Percentiles rank a stretch among this genome's conserved stretches.
phyloP scores from a whole-genome alignment of 352 stramenopile genomes.

The Thalassiosira mediterranea region DNA sequence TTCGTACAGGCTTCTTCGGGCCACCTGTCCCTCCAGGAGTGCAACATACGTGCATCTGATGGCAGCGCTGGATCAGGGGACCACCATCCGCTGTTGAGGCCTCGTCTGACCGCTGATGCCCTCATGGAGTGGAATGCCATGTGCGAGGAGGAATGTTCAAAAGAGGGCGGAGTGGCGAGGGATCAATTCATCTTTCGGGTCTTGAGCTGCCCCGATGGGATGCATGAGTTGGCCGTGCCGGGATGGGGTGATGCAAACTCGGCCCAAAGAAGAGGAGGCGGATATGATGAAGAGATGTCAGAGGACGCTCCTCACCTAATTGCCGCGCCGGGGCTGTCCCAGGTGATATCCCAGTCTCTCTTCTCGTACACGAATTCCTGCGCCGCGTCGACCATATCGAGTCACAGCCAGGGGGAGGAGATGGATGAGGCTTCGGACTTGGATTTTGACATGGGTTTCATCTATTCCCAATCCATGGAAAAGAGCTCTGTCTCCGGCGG shows the following conservation, averaged over 20 bases:
- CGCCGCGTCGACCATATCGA: constrained; percentile 25
- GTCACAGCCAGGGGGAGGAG: not conserved
- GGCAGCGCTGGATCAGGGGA: not conserved
- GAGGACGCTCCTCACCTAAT: constrained; percentile 8
- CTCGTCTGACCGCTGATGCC: constrained; percentile 25
- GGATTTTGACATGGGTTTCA: constrained; percentile 27
- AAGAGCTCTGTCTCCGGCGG: constrained; percentile 18
- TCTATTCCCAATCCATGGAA: not conserved
- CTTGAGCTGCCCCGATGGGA: constrained; percentile 18
- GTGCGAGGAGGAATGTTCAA: constrained; percentile 38
- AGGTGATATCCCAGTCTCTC: constrained; percentile 11
- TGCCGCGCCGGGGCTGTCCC: constrained; percentile 2
- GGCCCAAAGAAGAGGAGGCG: too few species aligned
- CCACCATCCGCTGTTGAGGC: not conserved
- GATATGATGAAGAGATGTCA: constrained; percentile 7
- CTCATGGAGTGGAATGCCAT: constrained; percentile 38
- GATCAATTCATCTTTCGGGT: constrained; percentile 31
- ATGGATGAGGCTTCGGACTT: constrained; percentile 9
- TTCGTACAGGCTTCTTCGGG: not conserved
- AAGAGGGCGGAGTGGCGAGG: too few species aligned
- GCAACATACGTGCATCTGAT: not conserved
- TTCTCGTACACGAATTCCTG: constrained; percentile 42
- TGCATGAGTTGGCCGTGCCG: not conserved
- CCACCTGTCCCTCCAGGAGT: constrained; percentile 10
- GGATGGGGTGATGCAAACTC: not conserved